Evolutionary conservation across 2,329 filamentous ascomycete species (phyloP).

Genomic region (Leptographium wingfieldii): DNA sequence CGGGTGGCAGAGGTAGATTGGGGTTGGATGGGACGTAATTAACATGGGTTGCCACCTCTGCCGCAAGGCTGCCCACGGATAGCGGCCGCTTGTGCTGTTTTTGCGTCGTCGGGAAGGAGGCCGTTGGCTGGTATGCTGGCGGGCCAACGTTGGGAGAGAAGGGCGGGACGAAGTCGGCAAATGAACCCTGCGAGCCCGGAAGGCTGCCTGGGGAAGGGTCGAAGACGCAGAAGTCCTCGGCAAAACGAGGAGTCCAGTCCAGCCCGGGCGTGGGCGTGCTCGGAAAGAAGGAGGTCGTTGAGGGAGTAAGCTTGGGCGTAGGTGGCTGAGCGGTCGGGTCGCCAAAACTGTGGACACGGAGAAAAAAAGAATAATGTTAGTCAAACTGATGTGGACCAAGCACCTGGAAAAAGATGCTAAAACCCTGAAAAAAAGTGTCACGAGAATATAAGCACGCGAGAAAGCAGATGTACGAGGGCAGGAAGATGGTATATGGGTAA

Average conservation of each 20-base stretch:
- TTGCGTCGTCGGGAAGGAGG: slow-evolving; percentile 3
- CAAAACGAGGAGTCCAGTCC: slow-evolving; percentile 48
- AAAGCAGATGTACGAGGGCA: neutral
- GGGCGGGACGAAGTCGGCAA: slow-evolving; percentile 28
- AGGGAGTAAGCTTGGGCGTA: slow-evolving; percentile 46
- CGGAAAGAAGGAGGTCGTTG: slow-evolving; percentile 32
- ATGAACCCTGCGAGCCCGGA: slow-evolving; percentile 30
- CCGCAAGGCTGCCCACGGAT: slow-evolving; percentile 35
- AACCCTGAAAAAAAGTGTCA: neutral
- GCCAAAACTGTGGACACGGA: slow-evolving; percentile 39
- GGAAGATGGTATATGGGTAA: neutral
- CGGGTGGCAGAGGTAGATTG: slow-evolving; percentile 42
- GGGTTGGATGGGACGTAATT: slow-evolving; percentile 45
- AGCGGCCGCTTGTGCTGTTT: slow-evolving; percentile 29
- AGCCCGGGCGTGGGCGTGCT: slow-evolving; percentile 16
- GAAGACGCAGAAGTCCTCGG: slow-evolving; percentile 54
- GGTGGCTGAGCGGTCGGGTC: slow-evolving; percentile 49
- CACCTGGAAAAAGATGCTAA: neutral
- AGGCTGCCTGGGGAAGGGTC: slow-evolving; percentile 50
- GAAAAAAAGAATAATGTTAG: slow-evolving; percentile 8
- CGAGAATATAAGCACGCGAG: neutral
- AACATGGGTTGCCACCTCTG: slow-evolving; percentile 46
- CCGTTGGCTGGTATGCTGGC: slow-evolving; percentile 16
- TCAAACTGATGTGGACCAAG: slow-evolving; percentile 7
- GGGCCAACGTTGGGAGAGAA: slow-evolving; percentile 17